phyloP scores from a whole-genome alignment of 257 asterid species.

The Craterostigma plantagineum region DNA sequence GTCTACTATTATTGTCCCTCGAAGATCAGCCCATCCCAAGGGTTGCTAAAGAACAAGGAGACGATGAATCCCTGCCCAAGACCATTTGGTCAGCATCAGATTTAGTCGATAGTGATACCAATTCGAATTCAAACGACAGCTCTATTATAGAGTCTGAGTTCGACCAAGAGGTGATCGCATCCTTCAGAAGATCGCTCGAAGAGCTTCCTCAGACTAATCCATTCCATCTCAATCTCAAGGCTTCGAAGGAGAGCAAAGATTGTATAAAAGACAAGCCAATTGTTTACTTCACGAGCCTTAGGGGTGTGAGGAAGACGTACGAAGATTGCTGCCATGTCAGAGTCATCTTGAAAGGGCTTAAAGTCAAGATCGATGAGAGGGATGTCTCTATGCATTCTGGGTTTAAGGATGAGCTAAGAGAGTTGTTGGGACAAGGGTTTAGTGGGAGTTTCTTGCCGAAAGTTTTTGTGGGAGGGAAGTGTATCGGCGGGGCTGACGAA shows the following conservation, averaged over 20 bases:
- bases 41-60: conserved; percentile 11
- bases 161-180: conserved; percentile 60
- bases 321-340: conserved; percentile 90
- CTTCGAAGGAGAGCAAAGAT: neutral
- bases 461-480: conserved; percentile 40
- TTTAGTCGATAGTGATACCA: too few relatives aligned
- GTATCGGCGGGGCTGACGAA: conserved; percentile 76
- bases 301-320: conserved; percentile 86
- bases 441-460: conserved; percentile 35
- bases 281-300: conserved; percentile 66
- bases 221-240: conserved; percentile 29
- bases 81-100: too few relatives aligned
- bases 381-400: conserved; percentile 94
- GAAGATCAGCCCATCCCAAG: conserved; percentile 37
- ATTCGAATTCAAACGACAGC: too few relatives aligned
- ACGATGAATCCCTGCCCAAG: too few relatives aligned
- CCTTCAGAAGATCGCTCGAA: conserved; percentile 51
- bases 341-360: conserved; percentile 46
- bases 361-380: conserved; percentile 67
- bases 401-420: conserved; percentile 71
- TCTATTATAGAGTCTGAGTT: conserved; percentile 40
- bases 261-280: conserved; percentile 16
- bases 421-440: conserved; percentile 31
- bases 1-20: conserved; percentile 4
- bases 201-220: conserved; percentile 79